Evolutionary conservation across 2,329 filamentous ascomycete species (phyloP), one percentile per base, ranked within the genome.

Genomic region (Thelonectria rubi): DNA sequence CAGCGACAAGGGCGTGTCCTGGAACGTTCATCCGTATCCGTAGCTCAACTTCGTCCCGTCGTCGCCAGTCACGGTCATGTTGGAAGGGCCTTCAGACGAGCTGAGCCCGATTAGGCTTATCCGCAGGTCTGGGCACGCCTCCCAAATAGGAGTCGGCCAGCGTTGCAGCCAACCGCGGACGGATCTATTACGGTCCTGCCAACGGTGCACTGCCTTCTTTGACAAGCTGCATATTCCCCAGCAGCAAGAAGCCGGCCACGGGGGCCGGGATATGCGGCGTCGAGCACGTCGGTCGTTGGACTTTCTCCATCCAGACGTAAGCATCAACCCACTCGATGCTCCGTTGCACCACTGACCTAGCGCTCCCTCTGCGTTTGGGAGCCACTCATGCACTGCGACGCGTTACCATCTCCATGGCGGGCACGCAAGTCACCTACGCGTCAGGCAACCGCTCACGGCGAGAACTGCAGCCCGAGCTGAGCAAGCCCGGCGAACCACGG

Each of bases 391-490:
- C 57, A 56, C 47, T 42, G 15, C 48, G 52, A 56, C 58, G 42
- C 58, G 58, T 60, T 60, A 30, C 52, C 42, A 40, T 55, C 52
- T 42, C 52, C 47, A 60, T 55, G 32, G 18, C 32, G 21, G 24
- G 42, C 58, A 56, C 58, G 58, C 52, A 60, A 60, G 58, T 56
- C 40, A 56, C 20, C 50, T 60, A 60, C 58, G 58, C 58, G 58
- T 60, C 48, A 34, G 46, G 34, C 46, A 37, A 32, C 40, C 12
- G n/a, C 40, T 34, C 34, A 42, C 20, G 32, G 39, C 34, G 24
- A 18, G 46, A 49, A 50, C 37, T 40, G 37, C 54, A n/a, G 54
- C 24, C 10, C 21, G n/a, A 34, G 30, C 12, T 30, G 45, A n/a
- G 30, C 37, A 34, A 50, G 46, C 42, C 14, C 24, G 47, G 37